Evolutionary conservation across 345 rosid species (phyloP).

Genomic region (Tarenaya hassleriana): DNA sequence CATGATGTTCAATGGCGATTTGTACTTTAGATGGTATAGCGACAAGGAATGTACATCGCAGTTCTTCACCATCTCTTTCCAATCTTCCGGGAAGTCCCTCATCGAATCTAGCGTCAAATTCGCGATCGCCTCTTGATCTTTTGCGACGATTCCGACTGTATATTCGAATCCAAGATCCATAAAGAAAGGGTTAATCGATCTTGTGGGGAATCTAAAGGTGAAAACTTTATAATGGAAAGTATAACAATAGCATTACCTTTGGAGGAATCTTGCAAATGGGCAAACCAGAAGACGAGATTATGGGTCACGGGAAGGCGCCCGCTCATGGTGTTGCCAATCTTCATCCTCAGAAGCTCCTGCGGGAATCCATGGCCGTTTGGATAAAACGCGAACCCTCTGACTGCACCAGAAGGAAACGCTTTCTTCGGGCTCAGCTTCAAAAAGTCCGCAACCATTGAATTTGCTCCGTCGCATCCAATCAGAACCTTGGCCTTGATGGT

Average conservation of each 20-base stretch:
- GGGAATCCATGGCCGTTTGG: slow-evolving; percentile 35
- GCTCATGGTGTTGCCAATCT: slow-evolving; percentile 8
- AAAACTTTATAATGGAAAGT: neutral
- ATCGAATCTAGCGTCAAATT: slow-evolving; percentile 22
- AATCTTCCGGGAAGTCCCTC: slow-evolving; percentile 29
- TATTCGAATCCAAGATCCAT: neutral
- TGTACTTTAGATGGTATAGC: slow-evolving; percentile 32
- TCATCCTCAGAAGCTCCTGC: slow-evolving; percentile 21
- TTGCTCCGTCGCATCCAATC: too few relatives aligned
- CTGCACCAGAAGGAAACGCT: slow-evolving; percentile 6
- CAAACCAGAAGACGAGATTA: slow-evolving; percentile 43
- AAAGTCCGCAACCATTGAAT: too few relatives aligned
- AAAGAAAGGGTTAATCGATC: too few relatives aligned
- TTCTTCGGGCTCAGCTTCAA: too few relatives aligned
- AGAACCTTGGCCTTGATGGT: slow-evolving; percentile 24
- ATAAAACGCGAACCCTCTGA: slow-evolving; percentile 38
- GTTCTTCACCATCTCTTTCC: slow-evolving; percentile 33
- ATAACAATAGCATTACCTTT: slow-evolving; percentile 12
- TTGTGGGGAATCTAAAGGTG: too few relatives aligned
- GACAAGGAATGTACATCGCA: slow-evolving; percentile 31
- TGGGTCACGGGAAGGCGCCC: slow-evolving; percentile 36
- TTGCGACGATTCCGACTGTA: slow-evolving; percentile 2
- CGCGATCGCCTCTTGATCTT: slow-evolving; percentile 30
- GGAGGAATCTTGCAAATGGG: slow-evolving; percentile 12
- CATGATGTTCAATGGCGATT: slow-evolving; percentile 37